phyloP scores from a whole-genome alignment of 2,329 filamentous ascomycete genomes.

The Monilinia aucupariae region DNA sequence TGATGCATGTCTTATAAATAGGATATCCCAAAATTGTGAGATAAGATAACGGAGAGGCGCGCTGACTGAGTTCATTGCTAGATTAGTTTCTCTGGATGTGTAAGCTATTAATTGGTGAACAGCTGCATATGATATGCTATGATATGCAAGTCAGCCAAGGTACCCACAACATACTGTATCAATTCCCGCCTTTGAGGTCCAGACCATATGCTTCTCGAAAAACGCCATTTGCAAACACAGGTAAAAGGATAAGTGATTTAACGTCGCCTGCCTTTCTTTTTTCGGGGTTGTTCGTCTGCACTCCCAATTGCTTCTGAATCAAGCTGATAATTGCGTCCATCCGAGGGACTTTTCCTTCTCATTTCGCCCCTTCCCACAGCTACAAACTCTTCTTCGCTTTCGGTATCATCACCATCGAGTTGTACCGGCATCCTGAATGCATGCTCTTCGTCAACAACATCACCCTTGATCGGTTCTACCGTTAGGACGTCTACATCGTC shows the following conservation, averaged over 20 bases:
- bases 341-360: constrained; percentile 75
- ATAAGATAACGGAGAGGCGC: constrained; percentile 15
- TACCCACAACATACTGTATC: constrained; percentile 3
- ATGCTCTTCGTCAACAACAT: constrained; percentile 50
- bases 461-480: constrained; percentile 59
- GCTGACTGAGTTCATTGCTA: constrained; percentile 8
- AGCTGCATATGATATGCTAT: constrained; percentile 16
- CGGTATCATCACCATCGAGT: constrained; percentile 87
- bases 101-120: constrained; percentile 15
- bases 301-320: constrained; percentile 43
- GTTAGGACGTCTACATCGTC: constrained; percentile 89
- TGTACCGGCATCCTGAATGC: constrained; percentile 88
- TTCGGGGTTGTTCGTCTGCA: constrained; percentile 37
- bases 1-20: constrained; percentile 5
- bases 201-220: neutral
- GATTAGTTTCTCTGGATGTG: constrained; percentile 13
- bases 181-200: constrained; percentile 7
- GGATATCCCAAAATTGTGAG: neutral
- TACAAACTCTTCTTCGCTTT: constrained; percentile 86
- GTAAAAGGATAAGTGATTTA: constrained; percentile 5
- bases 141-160: constrained; percentile 16
- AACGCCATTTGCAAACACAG: neutral
- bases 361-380: constrained; percentile 72
- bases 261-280: constrained; percentile 26
- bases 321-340: constrained; percentile 61